Conservation (phyloP, 2,329 filamentous ascomycete genomes). For the Microsporum ferrugineum region DNA sequence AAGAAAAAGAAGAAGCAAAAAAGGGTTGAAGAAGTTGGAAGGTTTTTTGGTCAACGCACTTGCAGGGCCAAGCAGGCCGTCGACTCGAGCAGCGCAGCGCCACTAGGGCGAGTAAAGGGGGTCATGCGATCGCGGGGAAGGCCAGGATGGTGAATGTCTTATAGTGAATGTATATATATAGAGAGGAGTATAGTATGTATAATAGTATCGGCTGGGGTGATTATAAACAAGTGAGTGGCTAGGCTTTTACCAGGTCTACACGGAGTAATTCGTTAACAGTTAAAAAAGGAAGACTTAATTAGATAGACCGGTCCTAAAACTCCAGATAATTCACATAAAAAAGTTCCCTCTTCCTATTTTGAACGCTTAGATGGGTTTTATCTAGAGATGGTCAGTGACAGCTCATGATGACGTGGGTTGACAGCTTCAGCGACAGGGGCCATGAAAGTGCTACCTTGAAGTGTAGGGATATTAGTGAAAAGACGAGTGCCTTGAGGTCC, state of each 20-base stretch:
- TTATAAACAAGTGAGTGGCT: background rate
- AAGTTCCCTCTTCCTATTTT: background rate
- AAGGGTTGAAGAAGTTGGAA: background rate
- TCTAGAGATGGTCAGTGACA: slow-evolving; percentile 22
- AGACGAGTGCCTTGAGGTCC: slow-evolving; percentile 90
- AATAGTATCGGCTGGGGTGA: background rate
- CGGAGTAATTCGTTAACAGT: background rate
- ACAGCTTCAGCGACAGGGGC: background rate
- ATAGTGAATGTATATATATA: background rate
- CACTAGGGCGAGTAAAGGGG: slow-evolving; percentile 10
- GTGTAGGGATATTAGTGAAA: slow-evolving; percentile 89
- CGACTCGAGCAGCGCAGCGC: background rate
- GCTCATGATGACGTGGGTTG: background rate
- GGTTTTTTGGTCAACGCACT: background rate
- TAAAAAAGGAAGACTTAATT: background rate
- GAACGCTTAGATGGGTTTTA: slow-evolving; percentile 39
- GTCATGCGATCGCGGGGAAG: slow-evolving; percentile 29
- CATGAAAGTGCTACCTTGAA: slow-evolving; percentile 58
- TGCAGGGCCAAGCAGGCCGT: background rate
- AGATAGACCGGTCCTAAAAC: background rate
- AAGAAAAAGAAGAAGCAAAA: background rate
- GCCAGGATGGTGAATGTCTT: background rate
- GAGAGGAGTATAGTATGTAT: background rate
- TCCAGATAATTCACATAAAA: background rate
- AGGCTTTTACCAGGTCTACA: background rate